phyloP scores from a whole-genome alignment of 805 yeast genomes.

The Starmerella riodocensis region DNA sequence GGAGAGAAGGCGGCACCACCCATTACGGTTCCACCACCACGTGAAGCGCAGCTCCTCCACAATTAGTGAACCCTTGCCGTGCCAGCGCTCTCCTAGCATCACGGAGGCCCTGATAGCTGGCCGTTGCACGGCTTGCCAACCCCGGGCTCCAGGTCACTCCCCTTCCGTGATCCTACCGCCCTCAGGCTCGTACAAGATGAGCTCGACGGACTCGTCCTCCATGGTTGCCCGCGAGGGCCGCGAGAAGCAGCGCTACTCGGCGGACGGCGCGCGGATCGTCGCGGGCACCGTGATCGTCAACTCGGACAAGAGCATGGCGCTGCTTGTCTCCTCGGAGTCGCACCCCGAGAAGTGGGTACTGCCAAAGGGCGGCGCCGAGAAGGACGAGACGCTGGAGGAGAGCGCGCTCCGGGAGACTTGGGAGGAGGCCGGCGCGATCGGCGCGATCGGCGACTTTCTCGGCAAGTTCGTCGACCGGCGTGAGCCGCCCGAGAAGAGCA shows the following conservation, averaged over 20 bases:
- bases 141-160: too few species aligned
- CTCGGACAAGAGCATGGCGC: slow-evolving; percentile 42
- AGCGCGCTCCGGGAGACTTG: slow-evolving; percentile 82
- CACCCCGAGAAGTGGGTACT: slow-evolving; percentile 66
- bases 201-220: slow-evolving; percentile 17
- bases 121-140: too few species aligned
- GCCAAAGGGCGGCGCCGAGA: slow-evolving; percentile 93
- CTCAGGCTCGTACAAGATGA: too few species aligned
- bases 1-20: too few species aligned
- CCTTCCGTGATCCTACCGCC: too few species aligned
- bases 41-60: too few species aligned
- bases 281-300: slow-evolving; percentile 83
- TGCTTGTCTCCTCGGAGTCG: slow-evolving; percentile 66
- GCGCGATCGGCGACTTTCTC: slow-evolving; percentile 41
- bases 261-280: slow-evolving; percentile 66
- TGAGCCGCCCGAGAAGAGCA: slow-evolving; percentile 37
- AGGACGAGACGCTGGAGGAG: slow-evolving; percentile 46
- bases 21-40: too few species aligned
- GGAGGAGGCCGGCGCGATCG: slow-evolving; percentile 93
- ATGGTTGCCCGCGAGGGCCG: slow-evolving; percentile 31
- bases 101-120: too few species aligned
- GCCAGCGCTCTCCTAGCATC: too few species aligned
- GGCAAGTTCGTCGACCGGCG: slow-evolving; percentile 56
- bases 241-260: slow-evolving; percentile 35
- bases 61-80: too few species aligned